Base-by-base conservation (phyloP, 169 alveolate genomes). In the Eimeria brunetti region DNA sequence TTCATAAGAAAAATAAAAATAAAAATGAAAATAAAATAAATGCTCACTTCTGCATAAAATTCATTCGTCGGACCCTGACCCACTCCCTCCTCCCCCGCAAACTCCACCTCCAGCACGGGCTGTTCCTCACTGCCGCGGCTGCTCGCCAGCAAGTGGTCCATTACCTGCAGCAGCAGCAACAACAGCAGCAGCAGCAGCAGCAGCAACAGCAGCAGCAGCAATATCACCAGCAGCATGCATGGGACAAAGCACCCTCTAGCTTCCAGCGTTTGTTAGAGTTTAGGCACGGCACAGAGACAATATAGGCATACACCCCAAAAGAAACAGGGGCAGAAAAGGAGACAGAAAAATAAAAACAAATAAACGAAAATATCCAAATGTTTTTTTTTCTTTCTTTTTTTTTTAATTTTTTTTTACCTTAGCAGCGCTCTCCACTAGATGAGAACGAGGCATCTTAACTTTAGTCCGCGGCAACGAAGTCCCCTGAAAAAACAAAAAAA, bases 31-130 rank as follows among this genome's bases (percentile, higher is more conserved):
- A n/a, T n/a, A n/a, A n/a, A n/a, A n/a, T 41, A n/a, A 24, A 58
- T 62, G 41, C 8, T 27, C 83, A 95, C 97, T 89, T 88, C 94
- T 2, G 97, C 95, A 53, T 95, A 95, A 58, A 95, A 95, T 88
- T 95, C 97, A 46, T 83, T 75, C 51, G 97, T 95, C 8, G 97
- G 97, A 33, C 97, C 97, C 18, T 83, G 81, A 83, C 97, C 97
- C n/a, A 94, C 91, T 12, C 97, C 97, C 80, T 83, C 96, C 30
- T 95, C 97, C n/a, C 94, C 94, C n/a, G 84, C 71, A 58, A 86
- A 94, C 92, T 94, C 96, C 46, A 94, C 95, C 88, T 94, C 96
- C 92, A 94, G 69, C 71, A 94, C 76, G n/a, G 96, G 91, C 62
- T 62, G 95, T 80, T 91, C 89, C 84, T 89, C 84, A 44, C 44